These are phyloP conservation scores for Trypanosoma conorhini DNA, from an alignment of 208 protist species.

Conservation along the genomic window DNA sequence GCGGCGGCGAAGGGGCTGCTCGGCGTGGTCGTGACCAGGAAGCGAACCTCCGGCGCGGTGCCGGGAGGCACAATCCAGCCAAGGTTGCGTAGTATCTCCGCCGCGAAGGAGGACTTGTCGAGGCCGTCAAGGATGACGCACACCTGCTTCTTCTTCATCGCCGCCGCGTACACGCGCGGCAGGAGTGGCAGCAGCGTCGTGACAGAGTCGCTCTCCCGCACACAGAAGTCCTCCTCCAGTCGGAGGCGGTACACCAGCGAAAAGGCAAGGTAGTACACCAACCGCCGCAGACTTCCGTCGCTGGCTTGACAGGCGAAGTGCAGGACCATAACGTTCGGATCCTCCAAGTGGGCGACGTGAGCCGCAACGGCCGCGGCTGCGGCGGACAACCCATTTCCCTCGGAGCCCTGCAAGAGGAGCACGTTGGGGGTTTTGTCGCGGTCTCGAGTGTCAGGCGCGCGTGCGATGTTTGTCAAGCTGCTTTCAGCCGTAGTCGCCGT, in stretches of 20 bases:
- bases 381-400: constrained; percentile 79
- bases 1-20: constrained; percentile 36
- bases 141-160: constrained; percentile 35
- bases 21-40: constrained; percentile 45
- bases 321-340: constrained; percentile 37
- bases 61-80: constrained; percentile 42
- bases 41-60: constrained; percentile 50
- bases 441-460: background rate
- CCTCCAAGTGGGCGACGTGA: constrained; percentile 31
- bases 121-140: constrained; percentile 66
- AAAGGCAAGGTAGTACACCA: constrained; percentile 58
- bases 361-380: constrained; percentile 48
- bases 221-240: constrained; percentile 47
- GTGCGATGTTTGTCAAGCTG: background rate
- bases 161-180: constrained; percentile 46
- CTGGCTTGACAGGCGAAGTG: constrained; percentile 69
- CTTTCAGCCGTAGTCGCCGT: background rate
- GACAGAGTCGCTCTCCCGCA: constrained; percentile 52
- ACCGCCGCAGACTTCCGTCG: constrained; percentile 46
- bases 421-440: constrained; percentile 25
- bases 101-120: constrained; percentile 54
- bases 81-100: constrained; percentile 52
- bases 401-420: constrained; percentile 57
- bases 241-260: constrained; percentile 41
- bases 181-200: constrained; percentile 52